Conservation (phyloP, 345 rosid species). For the Eucalyptus decipiens region DNA sequence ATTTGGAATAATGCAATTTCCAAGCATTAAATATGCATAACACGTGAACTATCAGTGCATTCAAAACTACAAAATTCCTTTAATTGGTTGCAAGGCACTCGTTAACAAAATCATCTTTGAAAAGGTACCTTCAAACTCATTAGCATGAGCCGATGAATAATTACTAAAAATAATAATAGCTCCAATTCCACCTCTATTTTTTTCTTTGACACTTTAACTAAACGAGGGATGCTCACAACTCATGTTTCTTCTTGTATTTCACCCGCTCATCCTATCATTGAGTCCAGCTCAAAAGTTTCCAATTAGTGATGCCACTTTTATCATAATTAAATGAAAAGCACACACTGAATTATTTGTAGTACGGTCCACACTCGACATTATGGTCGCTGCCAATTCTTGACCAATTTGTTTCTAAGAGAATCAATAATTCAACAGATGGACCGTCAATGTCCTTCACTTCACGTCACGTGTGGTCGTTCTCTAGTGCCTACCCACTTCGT, state of each 20-base stretch:
- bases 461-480: neutral
- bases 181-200: neutral
- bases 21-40: neutral
- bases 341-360: neutral
- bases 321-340: neutral
- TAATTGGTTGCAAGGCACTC: neutral
- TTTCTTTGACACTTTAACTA: neutral
- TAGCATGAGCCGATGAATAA: neutral
- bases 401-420: neutral
- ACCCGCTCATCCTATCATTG: neutral
- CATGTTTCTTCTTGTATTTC: neutral
- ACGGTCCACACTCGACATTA: neutral
- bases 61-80: neutral
- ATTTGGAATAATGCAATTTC: neutral
- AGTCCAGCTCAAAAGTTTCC: neutral
- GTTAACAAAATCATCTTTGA: neutral
- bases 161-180: neutral
- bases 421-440: rapidly evolving
- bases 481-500: rapidly evolving
- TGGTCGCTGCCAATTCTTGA: neutral
- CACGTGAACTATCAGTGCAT: rapidly evolving
- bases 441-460: neutral
- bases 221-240: neutral
- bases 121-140: neutral
- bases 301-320: neutral